Conservation (phyloP, 805 yeast species). For the Wickerhamomyces subpelliculosus region DNA sequence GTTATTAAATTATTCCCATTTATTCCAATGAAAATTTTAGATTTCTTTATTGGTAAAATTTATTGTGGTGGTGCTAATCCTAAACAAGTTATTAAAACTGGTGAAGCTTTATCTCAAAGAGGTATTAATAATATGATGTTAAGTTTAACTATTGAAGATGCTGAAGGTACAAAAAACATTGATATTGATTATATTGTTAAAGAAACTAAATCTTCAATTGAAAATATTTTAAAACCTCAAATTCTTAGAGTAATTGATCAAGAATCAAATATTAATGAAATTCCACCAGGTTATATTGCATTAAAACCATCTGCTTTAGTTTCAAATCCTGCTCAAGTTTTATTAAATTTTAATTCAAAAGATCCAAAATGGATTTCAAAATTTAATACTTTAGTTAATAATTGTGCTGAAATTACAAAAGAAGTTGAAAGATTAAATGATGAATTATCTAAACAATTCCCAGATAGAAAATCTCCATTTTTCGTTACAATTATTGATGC, state of each 20-base stretch:
- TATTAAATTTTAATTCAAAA: slow-evolving; percentile 53
- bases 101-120: slow-evolving; percentile 54
- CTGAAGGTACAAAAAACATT: slow-evolving; percentile 64
- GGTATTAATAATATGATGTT: slow-evolving; percentile 94
- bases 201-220: slow-evolving; percentile 62
- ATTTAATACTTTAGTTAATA: slow-evolving; percentile 56
- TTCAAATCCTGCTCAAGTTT: slow-evolving; percentile 65
- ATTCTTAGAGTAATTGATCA: slow-evolving; percentile 49
- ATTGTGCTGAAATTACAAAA: slow-evolving; percentile 58
- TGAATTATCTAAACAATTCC: slow-evolving; percentile 42
- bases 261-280: slow-evolving; percentile 44
- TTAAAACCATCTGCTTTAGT: slow-evolving; percentile 90
- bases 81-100: slow-evolving; percentile 63
- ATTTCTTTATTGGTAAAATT: slow-evolving; percentile 66
- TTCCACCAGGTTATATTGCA: slow-evolving; percentile 90
- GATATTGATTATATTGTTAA: slow-evolving; percentile 52
- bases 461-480: slow-evolving; percentile 63
- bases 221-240: slow-evolving; percentile 63
- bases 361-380: slow-evolving; percentile 41
- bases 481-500: slow-evolving; percentile 84
- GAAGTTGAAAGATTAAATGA: slow-evolving; percentile 48
- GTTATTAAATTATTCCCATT: slow-evolving; percentile 66
- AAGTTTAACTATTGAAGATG: slow-evolving; percentile 89
- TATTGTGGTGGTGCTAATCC: slow-evolving; percentile 89
- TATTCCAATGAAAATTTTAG: slow-evolving; percentile 66